Base-by-base conservation (phyloP, 1,139 yeast genomes). In the Yamadazyma atlantica region DNA sequence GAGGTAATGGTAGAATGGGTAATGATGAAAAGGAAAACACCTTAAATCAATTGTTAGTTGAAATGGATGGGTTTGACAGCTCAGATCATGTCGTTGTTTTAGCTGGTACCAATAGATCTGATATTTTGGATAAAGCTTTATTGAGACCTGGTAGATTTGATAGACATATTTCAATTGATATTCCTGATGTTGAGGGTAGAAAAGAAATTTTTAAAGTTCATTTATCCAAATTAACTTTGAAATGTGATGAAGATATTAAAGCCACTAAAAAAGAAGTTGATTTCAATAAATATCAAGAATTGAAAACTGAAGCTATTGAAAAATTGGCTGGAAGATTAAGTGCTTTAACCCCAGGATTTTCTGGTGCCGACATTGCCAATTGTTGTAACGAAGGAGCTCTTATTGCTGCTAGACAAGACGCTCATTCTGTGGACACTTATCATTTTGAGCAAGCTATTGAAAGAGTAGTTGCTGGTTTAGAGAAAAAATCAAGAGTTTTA, bases 291-390 rank as follows among this genome's bases (percentile, higher is more conserved):
- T 66, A 82, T 41, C 73, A 69, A 49, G 70, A 75, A 34, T 60
- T 71, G 40, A 67, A 72, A 34, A 58, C 65, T 13, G 64, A 64
- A 33, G 78, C 78, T n/a, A 59, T 78, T 30, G 83, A 78, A 32
- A 75, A 78, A 39, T 66, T 83, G 49, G 78, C 83, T 29, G 89
- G 89, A 33, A 73, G 87, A 56, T 67, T 85, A 45, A 82, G 88
- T 35, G 87, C 90, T 2, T 69, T 85, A 53, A 85, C 94, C 1
- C 92, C 94, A 1, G 94, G 94, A 0, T 85, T 85, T 57, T 80
- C 89, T 1, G 94, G 94, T 59, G 94, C 94, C 25, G 94, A 85
- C 58, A 85, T 85, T 57, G 89, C 94, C 35, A 85, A 85, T 55
- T 83, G 83, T 49, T 83, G 89, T 61, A 85, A 85, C 51, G 94